Percentiles rank a stretch among this genome's conserved stretches.
phyloP scores from a whole-genome alignment of 2,329 filamentous ascomycete genomes.

The Cladosporium sphaerospermum region DNA sequence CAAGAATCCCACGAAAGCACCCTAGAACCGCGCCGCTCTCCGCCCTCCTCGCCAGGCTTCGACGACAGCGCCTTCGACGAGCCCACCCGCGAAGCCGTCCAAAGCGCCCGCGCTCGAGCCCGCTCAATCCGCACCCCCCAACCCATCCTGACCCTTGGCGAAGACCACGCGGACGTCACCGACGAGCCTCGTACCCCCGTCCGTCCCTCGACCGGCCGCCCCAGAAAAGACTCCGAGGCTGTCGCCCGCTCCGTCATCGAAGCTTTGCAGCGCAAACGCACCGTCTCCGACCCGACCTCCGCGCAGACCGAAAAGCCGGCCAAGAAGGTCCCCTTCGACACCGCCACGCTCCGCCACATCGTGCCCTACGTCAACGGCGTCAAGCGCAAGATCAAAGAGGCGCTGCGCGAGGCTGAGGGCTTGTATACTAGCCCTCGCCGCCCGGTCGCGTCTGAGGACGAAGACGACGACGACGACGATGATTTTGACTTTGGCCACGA shows the following conservation, averaged over 20 bases:
- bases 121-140: constrained; percentile 6
- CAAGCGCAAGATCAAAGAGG: constrained; percentile 43
- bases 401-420: constrained; percentile 42
- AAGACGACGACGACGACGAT: constrained; percentile 6
- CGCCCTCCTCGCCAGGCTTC: constrained; percentile 51
- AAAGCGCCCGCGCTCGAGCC: constrained; percentile 5
- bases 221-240: constrained; percentile 51
- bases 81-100: constrained; percentile 23
- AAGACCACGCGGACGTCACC: background rate
- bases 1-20: constrained; percentile 55
- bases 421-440: constrained; percentile 40
- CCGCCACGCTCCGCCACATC: constrained; percentile 56
- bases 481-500: constrained; percentile 13
- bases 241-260: constrained; percentile 59
- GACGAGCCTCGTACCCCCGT: constrained; percentile 6
- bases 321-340: constrained; percentile 61
- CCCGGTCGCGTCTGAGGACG: constrained; percentile 17
- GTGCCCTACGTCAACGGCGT: constrained; percentile 48
- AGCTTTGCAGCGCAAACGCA: constrained; percentile 43
- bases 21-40: constrained; percentile 45
- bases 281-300: constrained; percentile 21
- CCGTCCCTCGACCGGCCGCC: constrained; percentile 33
- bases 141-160: background rate
- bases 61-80: constrained; percentile 55
- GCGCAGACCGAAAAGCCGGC: constrained; percentile 25